These are phyloP conservation scores for Xylaria sp. DNA, from an alignment of 2,329 filamentous ascomycete species.

Conservation along the genomic window DNA sequence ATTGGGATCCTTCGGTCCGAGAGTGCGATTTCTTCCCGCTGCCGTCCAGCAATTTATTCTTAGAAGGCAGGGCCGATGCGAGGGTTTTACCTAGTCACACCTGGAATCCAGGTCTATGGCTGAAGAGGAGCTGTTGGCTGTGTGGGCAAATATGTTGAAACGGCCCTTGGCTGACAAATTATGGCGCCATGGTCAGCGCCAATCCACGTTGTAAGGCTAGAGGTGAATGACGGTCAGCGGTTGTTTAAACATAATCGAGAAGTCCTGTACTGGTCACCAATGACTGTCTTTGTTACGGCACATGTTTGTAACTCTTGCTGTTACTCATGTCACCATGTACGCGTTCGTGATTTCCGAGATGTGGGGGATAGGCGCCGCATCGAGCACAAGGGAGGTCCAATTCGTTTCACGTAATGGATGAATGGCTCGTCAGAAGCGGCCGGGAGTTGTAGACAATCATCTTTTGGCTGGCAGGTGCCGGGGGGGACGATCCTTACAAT, in stretches of 20 bases:
- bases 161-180: neutral
- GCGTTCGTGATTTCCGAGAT: neutral
- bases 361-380: slow-evolving; percentile 2
- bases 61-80: neutral
- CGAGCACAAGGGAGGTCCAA: slow-evolving; percentile 5
- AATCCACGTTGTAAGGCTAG: neutral
- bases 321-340: neutral
- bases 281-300: neutral
- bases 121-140: too few species aligned
- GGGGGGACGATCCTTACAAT: neutral
- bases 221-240: neutral
- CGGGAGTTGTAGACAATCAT: neutral
- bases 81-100: neutral
- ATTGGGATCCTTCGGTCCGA: too few species aligned
- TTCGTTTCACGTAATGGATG: neutral
- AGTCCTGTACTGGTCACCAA: slow-evolving; percentile 12
- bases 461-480: neutral
- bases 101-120: neutral
- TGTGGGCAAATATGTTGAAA: neutral
- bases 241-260: neutral
- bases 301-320: neutral
- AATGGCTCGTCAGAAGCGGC: neutral
- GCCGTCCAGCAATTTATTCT: neutral
- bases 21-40: neutral
- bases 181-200: neutral